Conservation (phyloP, 495 filamentous ascomycete species). For the Rhizodiscina lignyota region DNA sequence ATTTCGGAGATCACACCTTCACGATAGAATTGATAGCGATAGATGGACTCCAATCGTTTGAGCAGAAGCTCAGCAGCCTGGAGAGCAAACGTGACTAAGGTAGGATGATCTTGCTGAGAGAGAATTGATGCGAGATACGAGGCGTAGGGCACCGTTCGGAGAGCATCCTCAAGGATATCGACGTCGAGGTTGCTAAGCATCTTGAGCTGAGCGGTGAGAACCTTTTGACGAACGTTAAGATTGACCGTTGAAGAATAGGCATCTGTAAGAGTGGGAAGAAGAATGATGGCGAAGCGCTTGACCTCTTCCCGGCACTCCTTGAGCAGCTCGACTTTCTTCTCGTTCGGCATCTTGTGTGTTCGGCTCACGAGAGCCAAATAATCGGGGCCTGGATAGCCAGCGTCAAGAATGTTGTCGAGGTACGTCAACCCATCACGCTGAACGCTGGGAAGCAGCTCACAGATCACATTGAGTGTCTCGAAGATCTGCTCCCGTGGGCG, state of each 20-base stretch:
- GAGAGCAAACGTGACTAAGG: constrained; percentile 69
- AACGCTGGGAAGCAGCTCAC: constrained; percentile 72
- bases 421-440: constrained; percentile 31
- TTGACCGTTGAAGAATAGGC: constrained; percentile 98
- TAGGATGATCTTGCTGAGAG: constrained; percentile 85
- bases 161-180: constrained; percentile 65
- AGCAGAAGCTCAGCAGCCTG: constrained; percentile 80
- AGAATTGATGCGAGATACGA: constrained; percentile 92
- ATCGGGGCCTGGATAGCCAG: constrained; percentile 25
- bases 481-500: constrained; percentile 91
- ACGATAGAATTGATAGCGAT: constrained; percentile 91
- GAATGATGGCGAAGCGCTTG: constrained; percentile 78
- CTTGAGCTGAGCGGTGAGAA: constrained; percentile 85
- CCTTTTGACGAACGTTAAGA: constrained; percentile 91
- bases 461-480: constrained; percentile 95
- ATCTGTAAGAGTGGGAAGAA: constrained; percentile 94
- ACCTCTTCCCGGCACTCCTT: constrained; percentile 69
- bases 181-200: constrained; percentile 93
- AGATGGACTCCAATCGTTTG: constrained; percentile 66
- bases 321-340: constrained; percentile 62
- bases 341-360: constrained; percentile 34
- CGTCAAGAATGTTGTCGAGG: constrained; percentile 35
- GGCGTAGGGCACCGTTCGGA: constrained; percentile 89
- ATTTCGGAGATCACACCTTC: constrained; percentile 95
- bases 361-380: constrained; percentile 28